Conservation (phyloP, 257 asterid species). For the Solanum appendiculatum region DNA sequence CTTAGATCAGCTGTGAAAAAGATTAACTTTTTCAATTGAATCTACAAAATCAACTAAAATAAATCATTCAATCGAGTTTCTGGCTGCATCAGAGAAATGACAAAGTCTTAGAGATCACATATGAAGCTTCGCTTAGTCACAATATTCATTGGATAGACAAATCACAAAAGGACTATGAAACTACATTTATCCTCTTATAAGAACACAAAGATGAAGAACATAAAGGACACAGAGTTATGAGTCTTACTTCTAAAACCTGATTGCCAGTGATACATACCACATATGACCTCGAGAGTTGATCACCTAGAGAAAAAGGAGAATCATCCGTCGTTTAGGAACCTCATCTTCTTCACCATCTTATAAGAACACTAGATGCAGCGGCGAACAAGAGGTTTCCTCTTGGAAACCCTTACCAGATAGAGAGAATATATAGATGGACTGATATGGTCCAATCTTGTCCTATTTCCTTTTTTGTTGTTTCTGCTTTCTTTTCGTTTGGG, state of each 20-base stretch:
- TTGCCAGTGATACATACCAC: too few species aligned
- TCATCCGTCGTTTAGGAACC: too few species aligned
- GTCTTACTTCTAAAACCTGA: too few species aligned
- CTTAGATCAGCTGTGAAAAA: not conserved
- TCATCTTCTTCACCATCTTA: not conserved
- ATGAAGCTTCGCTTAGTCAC: not conserved
- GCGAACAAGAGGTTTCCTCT: too few species aligned
- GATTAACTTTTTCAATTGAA: not conserved
- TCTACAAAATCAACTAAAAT: not conserved
- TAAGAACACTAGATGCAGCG: not conserved
- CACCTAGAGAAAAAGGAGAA: too few species aligned
- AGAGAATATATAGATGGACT: too few species aligned
- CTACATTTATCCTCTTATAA: not conserved
- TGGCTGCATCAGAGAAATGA: not conserved
- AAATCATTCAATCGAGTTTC: not conserved
- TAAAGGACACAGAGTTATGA: too few species aligned
- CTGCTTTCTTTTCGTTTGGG: too few species aligned
- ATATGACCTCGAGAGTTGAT: too few species aligned
- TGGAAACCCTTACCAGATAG: too few species aligned
- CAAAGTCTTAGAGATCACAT: not conserved
- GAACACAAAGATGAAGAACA: not conserved
- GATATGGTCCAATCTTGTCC: not conserved
- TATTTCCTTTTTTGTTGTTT: too few species aligned
- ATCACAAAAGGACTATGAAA: not conserved
- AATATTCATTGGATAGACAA: not conserved